Base-by-base conservation (phyloP, 345 rosid genomes). In the Erucastrum elatum region DNA sequence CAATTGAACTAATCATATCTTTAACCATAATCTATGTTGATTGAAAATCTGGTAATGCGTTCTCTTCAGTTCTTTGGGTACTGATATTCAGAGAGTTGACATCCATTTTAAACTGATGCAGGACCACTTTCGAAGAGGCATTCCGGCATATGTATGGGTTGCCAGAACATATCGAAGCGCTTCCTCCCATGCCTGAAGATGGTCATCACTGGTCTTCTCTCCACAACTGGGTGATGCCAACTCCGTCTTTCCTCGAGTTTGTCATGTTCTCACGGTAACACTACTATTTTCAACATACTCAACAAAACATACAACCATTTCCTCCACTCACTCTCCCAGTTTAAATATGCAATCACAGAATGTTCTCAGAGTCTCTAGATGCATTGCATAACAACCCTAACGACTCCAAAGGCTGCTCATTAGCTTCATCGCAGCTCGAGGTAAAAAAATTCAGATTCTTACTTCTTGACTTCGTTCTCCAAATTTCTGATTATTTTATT, bases 211-310 rank as follows among this genome's bases (percentile, higher is more conserved):
- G 99, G 99, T 95, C 98, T 75, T 81, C 94, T 68, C 87, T 93
- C 75, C 96, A 95, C 80, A 83, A 96, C 74, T 95, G 99, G 99
- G 96, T 90, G 82, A 93, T 95, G 98, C 99, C 96, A 75, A 95
- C 99, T 60, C 88, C 97, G 72, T 93, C 97, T 68, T 93, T 93
- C 82, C 84, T 95, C 65, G 98, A 95, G 84, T 95, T 90, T 77
- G 68, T 90, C 56, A 93, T 90, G 97, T 95, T 95, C 82, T 86
- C 99, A 64, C 77, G 97, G 99, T 89, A 85, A 81, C 12, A 81
- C 12, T 46, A 44, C 27, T 29, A n/a, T 21, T 46, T 65, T 55
- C 26, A 53, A 8, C 41, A 33, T 35, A 62, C 29, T 64, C 68
- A 37, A 33, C 58, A n/a, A n/a, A 39, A 26, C 8, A 74, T 66